These are phyloP conservation scores for Aspergillus niger DNA, from an alignment of 2,329 filamentous ascomycete species.

Conservation along the genomic window DNA sequence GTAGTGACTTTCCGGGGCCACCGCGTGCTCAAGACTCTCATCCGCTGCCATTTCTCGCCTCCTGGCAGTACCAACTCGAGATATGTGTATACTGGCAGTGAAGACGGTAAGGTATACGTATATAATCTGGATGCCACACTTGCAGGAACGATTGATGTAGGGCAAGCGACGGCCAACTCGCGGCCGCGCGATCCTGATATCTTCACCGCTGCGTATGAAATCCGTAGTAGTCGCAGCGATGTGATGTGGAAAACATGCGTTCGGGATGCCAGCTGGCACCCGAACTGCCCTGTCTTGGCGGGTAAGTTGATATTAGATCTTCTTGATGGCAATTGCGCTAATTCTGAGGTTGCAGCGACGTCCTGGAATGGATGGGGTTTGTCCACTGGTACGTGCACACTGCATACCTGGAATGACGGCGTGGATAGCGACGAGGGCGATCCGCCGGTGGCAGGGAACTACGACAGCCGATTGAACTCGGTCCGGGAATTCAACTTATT, in stretches of 20 bases:
- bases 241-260: constrained; percentile 74
- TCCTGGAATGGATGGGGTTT: constrained; percentile 79
- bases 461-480: constrained; percentile 61
- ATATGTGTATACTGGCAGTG: constrained; percentile 90
- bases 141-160: constrained; percentile 76
- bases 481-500: constrained; percentile 48
- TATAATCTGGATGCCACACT: constrained; percentile 92
- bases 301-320: constrained; percentile 44
- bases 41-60: constrained; percentile 93
- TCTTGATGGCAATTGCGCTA: neutral
- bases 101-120: constrained; percentile 85
- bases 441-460: constrained; percentile 59
- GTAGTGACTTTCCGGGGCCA: constrained; percentile 93
- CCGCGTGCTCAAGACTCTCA: constrained; percentile 82
- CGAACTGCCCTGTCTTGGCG: constrained; percentile 76
- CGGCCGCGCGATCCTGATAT: constrained; percentile 58
- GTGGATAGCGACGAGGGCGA: constrained; percentile 64
- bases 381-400: constrained; percentile 70
- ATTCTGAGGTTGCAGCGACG: constrained; percentile 59
- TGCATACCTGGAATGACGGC: constrained; percentile 76
- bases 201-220: constrained; percentile 59
- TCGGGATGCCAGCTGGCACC: constrained; percentile 89
- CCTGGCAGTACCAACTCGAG: constrained; percentile 80
- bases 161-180: constrained; percentile 65
- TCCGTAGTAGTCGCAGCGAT: constrained; percentile 53